phyloP scores from a whole-genome alignment of 148 eudicot genomes.

The Vaccinium vitisidaea region DNA sequence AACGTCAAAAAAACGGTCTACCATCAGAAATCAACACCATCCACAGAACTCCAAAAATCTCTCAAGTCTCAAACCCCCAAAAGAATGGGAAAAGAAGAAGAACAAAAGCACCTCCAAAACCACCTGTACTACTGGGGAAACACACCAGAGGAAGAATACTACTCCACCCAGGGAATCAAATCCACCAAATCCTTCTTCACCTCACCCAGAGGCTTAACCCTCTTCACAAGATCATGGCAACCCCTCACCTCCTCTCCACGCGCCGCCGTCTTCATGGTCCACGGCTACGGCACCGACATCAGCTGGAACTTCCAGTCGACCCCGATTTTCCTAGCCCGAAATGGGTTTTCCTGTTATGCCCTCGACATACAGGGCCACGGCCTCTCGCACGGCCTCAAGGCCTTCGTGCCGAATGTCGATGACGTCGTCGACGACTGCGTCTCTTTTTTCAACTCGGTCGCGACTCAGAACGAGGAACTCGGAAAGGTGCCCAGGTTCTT shows the following conservation, averaged over 20 bases:
- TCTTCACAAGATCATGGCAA: conserved; percentile 86
- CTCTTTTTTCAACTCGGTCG: conserved; percentile 39
- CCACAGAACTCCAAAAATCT: neutral
- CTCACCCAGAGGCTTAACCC: conserved; percentile 54
- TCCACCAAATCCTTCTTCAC: conserved; percentile 56
- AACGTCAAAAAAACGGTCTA: neutral
- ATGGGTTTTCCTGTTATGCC: conserved; percentile 82
- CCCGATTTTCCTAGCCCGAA: conserved; percentile 73
- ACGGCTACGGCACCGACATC: conserved; percentile 96
- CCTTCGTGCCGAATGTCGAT: conserved; percentile 68
- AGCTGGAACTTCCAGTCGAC: conserved; percentile 92
- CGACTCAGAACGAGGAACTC: conserved; percentile 20
- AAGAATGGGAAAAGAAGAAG: conserved; percentile 29
- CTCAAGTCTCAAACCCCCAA: neutral
- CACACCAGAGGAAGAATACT: conserved; percentile 75
- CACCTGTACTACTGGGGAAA: conserved; percentile 68
- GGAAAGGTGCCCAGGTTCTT: conserved; percentile 47
- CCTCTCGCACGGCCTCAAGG: conserved; percentile 67
- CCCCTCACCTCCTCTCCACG: conserved; percentile 56
- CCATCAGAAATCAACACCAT: neutral
- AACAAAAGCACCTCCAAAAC: conserved; percentile 23
- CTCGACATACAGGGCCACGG: conserved; percentile 90
- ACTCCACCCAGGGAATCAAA: conserved; percentile 58
- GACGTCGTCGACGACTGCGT: conserved; percentile 49
- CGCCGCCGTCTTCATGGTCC: conserved; percentile 84